Evolutionary conservation across 345 rosid species (phyloP).

Genomic region (Populus davidiana): DNA sequence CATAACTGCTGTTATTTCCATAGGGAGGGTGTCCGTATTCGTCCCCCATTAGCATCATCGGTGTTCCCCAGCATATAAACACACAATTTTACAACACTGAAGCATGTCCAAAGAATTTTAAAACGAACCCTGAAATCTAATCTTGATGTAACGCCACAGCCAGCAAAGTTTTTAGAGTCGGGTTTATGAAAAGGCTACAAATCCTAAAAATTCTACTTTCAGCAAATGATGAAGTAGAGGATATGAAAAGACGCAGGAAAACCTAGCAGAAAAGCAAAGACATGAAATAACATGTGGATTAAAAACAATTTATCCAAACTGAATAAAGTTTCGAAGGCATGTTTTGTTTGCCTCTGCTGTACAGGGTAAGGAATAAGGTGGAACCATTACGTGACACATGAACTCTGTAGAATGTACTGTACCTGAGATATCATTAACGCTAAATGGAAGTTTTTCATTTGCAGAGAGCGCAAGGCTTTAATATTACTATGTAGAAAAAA

Average conservation of each 20-base stretch:
- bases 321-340: not conserved
- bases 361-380: not conserved
- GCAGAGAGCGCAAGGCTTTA: slow-evolving; percentile 68
- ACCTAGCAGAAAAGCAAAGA: not conserved
- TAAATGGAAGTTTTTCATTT: slow-evolving; percentile 91
- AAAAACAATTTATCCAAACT: not conserved
- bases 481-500: slow-evolving; percentile 22
- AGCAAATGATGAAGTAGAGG: not conserved
- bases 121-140: slow-evolving; percentile 1
- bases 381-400: not conserved
- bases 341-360: not conserved
- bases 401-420: slow-evolving; percentile 10
- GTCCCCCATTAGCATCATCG: slow-evolving; percentile 98
- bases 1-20: slow-evolving; percentile 95
- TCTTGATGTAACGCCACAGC: not conserved
- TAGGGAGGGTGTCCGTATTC: slow-evolving; percentile 84
- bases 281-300: not conserved
- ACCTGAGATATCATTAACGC: slow-evolving; percentile 92
- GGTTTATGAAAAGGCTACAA: not conserved
- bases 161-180: no score
- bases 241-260: no score
- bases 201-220: not conserved
- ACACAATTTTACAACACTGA: not conserved
- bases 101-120: slow-evolving; percentile 8
- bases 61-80: slow-evolving; percentile 57